Base-by-base conservation (phyloP, 148 eudicot genomes). In the Amaranthus hypochondriacus region DNA sequence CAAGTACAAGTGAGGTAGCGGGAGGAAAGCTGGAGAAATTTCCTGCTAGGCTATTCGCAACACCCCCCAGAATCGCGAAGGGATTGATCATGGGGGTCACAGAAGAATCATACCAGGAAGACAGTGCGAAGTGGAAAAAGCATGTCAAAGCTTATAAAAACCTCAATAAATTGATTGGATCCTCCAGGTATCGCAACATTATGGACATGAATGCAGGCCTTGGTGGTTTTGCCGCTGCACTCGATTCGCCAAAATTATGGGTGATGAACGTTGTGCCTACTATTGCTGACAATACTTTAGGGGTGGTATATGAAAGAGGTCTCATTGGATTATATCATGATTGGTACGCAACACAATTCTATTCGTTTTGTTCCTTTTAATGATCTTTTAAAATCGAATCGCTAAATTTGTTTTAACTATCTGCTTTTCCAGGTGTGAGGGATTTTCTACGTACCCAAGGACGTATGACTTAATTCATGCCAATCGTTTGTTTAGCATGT, bases 181-280 rank as follows among this genome's bases (percentile, higher is more conserved):
- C 89, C 18, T 65, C 87, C 65, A 78, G 89, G 71, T 91, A 84
- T 68, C 86, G 87, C 53, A 91, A 91, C 80, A 91, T 87, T 48
- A 91, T 91, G 96, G 96, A 91, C 80, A 91, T 91, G 93, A 89
- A 87, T 65, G 91, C 93, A 1, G 96, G 84, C 71, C 83, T 91
- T 11, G 97, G 97, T 54, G 85, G 97, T 55, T 91, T 91, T 78
- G 93, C 91, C 21, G 93, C 97, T 6, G 93, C 93, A 59, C 80
- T 91, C 56, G 86, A 84, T 56, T 87, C 93, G 13, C 82, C 83
- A 39, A 91, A 90, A 74, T 21, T 75, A 62, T 90, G 96, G 96
- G 92, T 88, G 56, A 88, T 90, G 96, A 90, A 90, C 72, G 96
- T 83, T 52, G 87, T 90, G 56, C 96, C 96, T 21, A 85, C 86